Evolutionary conservation across 371 early-diverging fungal genomes (phyloP).

Genomic region (Aphelidium insulamus): DNA sequence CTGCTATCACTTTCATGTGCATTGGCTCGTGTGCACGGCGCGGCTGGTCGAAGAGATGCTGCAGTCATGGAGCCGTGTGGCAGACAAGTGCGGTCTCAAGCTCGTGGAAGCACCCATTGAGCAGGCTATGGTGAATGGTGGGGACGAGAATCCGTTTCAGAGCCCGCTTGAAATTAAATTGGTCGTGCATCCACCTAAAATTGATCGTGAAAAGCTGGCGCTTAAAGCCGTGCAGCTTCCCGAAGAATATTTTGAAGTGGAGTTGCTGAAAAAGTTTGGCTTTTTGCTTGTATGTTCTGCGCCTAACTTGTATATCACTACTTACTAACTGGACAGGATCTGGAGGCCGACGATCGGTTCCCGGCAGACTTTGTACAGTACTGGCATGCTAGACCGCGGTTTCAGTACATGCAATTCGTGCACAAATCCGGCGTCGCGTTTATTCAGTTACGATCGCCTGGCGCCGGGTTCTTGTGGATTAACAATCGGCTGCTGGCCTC

Average conservation of each 20-base stretch:
- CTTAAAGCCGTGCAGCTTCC: slow-evolving; percentile 27
- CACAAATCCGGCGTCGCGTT: slow-evolving; percentile 78
- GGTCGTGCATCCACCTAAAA: slow-evolving; percentile 35
- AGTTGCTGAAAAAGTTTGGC: slow-evolving; percentile 50
- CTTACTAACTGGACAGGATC: too few relatives aligned
- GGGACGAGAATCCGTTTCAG: slow-evolving; percentile 56
- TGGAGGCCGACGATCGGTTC: slow-evolving; percentile 62
- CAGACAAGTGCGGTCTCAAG: slow-evolving; percentile 69
- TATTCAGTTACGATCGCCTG: slow-evolving; percentile 54
- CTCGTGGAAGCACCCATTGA: slow-evolving; percentile 79
- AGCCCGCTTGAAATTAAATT: slow-evolving; percentile 45
- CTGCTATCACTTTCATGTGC: slow-evolving; percentile 78
- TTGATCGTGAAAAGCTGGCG: slow-evolving; percentile 7
- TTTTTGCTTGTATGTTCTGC: too few relatives aligned
- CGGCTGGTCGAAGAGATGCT: slow-evolving; percentile 70
- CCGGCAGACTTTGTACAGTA: slow-evolving; percentile 26
- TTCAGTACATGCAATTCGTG: slow-evolving; percentile 66
- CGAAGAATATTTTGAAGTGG: slow-evolving; percentile 47
- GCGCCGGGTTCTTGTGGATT: slow-evolving; percentile 66
- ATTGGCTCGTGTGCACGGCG: slow-evolving; percentile 89
- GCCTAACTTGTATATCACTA: too few relatives aligned
- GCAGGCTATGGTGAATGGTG: slow-evolving; percentile 36
- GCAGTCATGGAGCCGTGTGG: slow-evolving; percentile 53
- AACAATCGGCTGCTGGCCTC: slow-evolving; percentile 59
- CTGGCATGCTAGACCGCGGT: slow-evolving; percentile 40